These are phyloP conservation scores for Aspergillus ustus DNA, from an alignment of 2,329 filamentous ascomycete genomes.

Conservation along the genomic window DNA sequence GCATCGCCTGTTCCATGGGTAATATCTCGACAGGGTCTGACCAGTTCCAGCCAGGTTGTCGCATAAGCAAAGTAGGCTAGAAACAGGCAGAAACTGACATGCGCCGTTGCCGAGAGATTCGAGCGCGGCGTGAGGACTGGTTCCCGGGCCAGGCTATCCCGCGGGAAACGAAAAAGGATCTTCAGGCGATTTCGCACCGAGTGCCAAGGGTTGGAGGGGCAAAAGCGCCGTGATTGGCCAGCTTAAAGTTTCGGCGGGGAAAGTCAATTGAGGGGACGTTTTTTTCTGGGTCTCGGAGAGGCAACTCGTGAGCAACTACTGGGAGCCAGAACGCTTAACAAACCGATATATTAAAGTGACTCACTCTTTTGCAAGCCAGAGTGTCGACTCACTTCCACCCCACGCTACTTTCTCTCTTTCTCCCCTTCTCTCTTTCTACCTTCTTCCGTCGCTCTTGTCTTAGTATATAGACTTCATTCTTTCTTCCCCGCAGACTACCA, in stretches of 20 bases:
- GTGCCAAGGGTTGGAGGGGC: slow-evolving; percentile 12
- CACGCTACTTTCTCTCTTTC: slow-evolving; percentile 15
- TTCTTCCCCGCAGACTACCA: not conserved
- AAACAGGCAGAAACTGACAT: not conserved
- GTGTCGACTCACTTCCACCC: slow-evolving; percentile 1
- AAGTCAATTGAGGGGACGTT: not conserved
- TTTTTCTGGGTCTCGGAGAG: slow-evolving; percentile 9
- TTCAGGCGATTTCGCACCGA: slow-evolving; percentile 10
- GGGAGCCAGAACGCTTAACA: not conserved
- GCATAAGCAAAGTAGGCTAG: slow-evolving; percentile 7
- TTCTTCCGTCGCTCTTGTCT: slow-evolving; percentile 10
- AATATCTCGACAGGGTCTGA: not conserved
- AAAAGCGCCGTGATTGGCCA: slow-evolving; percentile 10
- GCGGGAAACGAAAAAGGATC: slow-evolving; percentile 15
- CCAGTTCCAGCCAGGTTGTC: not conserved
- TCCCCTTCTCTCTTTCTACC: slow-evolving; percentile 8
- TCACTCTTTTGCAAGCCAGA: slow-evolving; percentile 17
- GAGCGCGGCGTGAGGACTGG: not conserved
- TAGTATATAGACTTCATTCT: slow-evolving; percentile 10
- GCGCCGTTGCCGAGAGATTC: not conserved
- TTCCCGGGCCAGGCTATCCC: slow-evolving; percentile 11
- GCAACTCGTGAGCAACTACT: not conserved
- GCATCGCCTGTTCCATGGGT: not conserved
- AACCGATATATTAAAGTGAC: slow-evolving; percentile 21
- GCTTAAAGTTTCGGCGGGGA: slow-evolving; percentile 3